These are phyloP conservation scores for Colletotrichum sp. DNA, from an alignment of 2,329 filamentous ascomycete genomes.

Conservation along the genomic window DNA sequence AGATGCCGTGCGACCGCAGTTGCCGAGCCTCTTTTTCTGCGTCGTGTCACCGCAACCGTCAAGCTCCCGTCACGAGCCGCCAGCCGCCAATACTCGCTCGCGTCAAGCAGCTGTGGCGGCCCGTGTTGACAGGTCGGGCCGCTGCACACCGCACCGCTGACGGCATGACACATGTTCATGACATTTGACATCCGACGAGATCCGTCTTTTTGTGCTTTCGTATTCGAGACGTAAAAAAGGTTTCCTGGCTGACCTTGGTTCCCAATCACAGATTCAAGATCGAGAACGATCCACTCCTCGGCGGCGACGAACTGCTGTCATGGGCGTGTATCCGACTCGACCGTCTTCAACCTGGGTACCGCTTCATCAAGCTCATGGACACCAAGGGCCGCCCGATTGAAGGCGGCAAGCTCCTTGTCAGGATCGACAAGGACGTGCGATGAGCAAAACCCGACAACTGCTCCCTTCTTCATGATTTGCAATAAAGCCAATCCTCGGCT, in stretches of 20 bases:
- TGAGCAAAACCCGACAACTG: slow-evolving; percentile 23
- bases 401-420: slow-evolving; percentile 56
- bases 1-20: background rate
- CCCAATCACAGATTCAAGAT: slow-evolving; percentile 54
- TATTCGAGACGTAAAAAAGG: background rate
- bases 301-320: slow-evolving; percentile 46
- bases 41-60: background rate
- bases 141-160: background rate
- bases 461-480: background rate
- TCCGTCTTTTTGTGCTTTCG: background rate
- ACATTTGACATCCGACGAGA: background rate
- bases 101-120: background rate
- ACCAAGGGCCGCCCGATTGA: slow-evolving; percentile 46
- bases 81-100: background rate
- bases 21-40: background rate
- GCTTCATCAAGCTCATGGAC: slow-evolving; percentile 57
- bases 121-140: slow-evolving; percentile 18
- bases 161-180: background rate
- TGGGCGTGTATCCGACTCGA: slow-evolving; percentile 67
- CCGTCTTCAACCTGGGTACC: slow-evolving; percentile 59
- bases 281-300: slow-evolving; percentile 50
- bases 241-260: slow-evolving; percentile 24
- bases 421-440: slow-evolving; percentile 51
- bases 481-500: background rate
- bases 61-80: background rate